Evolutionary conservation across 2,329 filamentous ascomycete genomes (phyloP), one percentile per base, ranked within the genome.

Genomic region (Aspergillus versicolor): DNA sequence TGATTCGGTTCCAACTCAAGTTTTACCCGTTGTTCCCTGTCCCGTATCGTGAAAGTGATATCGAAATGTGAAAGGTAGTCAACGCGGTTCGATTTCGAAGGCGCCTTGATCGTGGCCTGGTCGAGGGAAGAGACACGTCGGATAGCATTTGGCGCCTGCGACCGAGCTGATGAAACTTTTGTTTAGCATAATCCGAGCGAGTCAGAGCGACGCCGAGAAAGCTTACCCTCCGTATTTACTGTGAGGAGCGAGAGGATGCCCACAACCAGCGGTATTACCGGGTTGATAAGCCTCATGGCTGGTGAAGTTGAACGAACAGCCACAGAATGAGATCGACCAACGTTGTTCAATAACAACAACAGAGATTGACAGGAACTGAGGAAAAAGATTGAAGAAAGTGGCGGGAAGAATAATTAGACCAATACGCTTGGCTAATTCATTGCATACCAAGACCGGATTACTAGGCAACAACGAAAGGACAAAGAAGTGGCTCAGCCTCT

Each of bases 1-100:
- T 96, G 86, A 72, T 97, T 97, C 4, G 94, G 94, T 71, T 94
- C 87, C 48, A 99, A 82, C 54, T 84, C 83, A 52, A 99, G 82
- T 63, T 91, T 90, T 67, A 97, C 81, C 64, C 86, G 84, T 62
- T 92, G 83, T 59, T 82, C 78, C 52, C 83, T 81, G 59, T 84
- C 79, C 67, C 89, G 86, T 37, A 96, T 78, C 56, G 85, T 81
- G 72, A 99, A 97, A 30, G 85, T 87, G 60, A 99, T 79, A 67
- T 96, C 90, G 73, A 99, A 99, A 21, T 85, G 79, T 13, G 92
- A 93, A 56, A 89, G 80, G 48, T 92, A 87, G 70, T 94, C 88
- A 46, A 96, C 85, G 58, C 88, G 86, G 71, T 91, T 30, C 15
- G 51, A 46, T 46, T 19, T 86, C 45, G 88, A 89, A 15, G 88